phyloP scores from a whole-genome alignment of 129 eudicot species.

The Centella asiatica region DNA sequence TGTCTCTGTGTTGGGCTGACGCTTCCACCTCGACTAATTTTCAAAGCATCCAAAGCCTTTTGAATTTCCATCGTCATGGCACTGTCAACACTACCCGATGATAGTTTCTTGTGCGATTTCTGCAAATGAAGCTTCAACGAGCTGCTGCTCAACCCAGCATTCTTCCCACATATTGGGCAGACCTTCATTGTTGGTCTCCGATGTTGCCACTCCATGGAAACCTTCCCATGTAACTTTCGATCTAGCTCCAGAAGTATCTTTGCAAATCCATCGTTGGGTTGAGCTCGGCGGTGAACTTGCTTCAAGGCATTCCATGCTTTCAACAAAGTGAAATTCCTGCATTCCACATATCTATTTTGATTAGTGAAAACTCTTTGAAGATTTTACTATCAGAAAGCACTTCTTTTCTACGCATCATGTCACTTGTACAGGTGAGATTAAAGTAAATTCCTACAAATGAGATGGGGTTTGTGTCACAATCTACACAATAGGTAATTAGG shows the following conservation, averaged over 20 bases:
- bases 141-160: slow-evolving; percentile 87
- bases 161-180: slow-evolving; percentile 91
- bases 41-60: slow-evolving; percentile 72
- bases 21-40: slow-evolving; percentile 63
- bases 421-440: not conserved
- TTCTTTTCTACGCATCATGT: not conserved
- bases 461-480: not conserved
- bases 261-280: slow-evolving; percentile 96
- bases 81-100: slow-evolving; percentile 95
- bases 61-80: slow-evolving; percentile 97
- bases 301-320: slow-evolving; percentile 79
- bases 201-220: slow-evolving; percentile 97
- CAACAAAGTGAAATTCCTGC: slow-evolving; percentile 66
- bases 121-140: slow-evolving; percentile 89
- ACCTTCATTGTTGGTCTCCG: slow-evolving; percentile 76
- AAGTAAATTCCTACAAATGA: not conserved
- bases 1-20: slow-evolving; percentile 60
- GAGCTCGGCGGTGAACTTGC: slow-evolving; percentile 86
- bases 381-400: not conserved
- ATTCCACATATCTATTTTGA: slow-evolving; percentile 8
- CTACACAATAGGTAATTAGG: not conserved
- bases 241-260: slow-evolving; percentile 71
- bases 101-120: slow-evolving; percentile 81
- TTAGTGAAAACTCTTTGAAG: not conserved
- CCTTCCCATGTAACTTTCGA: slow-evolving; percentile 67